Base-by-base conservation (phyloP, 768 basidiomycete genomes). In the Amanita exitialis region DNA sequence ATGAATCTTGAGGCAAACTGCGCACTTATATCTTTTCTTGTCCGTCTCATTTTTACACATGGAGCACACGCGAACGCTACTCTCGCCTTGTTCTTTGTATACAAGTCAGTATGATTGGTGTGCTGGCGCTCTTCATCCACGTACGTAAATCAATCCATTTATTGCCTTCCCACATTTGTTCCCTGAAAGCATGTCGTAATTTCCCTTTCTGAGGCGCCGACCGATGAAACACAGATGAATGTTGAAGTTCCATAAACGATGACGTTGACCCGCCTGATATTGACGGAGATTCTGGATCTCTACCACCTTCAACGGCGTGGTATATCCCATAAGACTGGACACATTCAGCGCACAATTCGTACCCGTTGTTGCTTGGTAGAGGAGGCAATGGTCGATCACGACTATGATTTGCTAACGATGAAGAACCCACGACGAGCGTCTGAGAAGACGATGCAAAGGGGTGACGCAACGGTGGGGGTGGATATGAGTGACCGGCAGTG, bases 81-180 rank as follows among this genome's bases (percentile, higher is more conserved):
- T 72, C 54, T 91, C 89, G 57, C 88, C 90, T 59, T 93, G 86
- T 72, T 72, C 69, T 73, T 35, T 43, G 25, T 3, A 38, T 4
- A 37, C 18, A 12, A 3, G n/a, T 39, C 47, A 20, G 51, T 4
- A 51, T 32, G 38, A 6, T 25, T 27, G 13, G 51, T 49, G 10
- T 28, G 18, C 23, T 30, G 41, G 28, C 39, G 32, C 16, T 36
- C 30, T 39, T 35, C 32, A 42, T 42, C 35, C 39, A 75, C 86
- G 54, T 61, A 92, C 92, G 89, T 47, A 96, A 82, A 61, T 92
- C 88, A 52, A 82, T 82, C 94, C 94, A 96, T 1, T 89, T 87
- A 37, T 69, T 67, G 28, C 76, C 76, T 1, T 82, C 82, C 94
- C 93, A 96, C 2, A 86, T 74, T 64, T 88, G 88, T 66, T 95